A percentile compares a stretch with the other conserved stretches of the same genome.
phyloP scores from a whole-genome alignment of 176 grass and related monocot genomes.

The Triticum aestivum region IWGSC_CS_RefSeq_v2.1 NC_057800.1:515988833-515989332 shows the following conservation, averaged over 20 bases:
- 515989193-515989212: slow-evolving; percentile 14
- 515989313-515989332: slow-evolving; percentile 99
- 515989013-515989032: slow-evolving; percentile 89
- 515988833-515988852: background rate
- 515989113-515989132: background rate
- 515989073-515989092: slow-evolving; percentile 29
- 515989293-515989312: slow-evolving; percentile 98
- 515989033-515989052: slow-evolving; percentile 90
- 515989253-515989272: slow-evolving; percentile 79
- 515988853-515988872: background rate
- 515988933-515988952: background rate
- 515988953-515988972: slow-evolving; percentile 30
- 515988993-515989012: slow-evolving; percentile 97
- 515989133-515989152: slow-evolving; percentile 9
- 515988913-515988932: background rate
- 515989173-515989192: background rate
- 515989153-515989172: background rate
- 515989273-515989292: slow-evolving; percentile 99
- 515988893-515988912: background rate
- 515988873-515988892: background rate
- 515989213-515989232: slow-evolving; percentile 29
- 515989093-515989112: slow-evolving; percentile 6
- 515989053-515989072: slow-evolving; percentile 71
- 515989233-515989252: background rate
- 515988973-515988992: slow-evolving; percentile 73